These are phyloP conservation scores for Fraxinus sp. DNA, from an alignment of 305 asterid species.

Conservation along the genomic window DNA sequence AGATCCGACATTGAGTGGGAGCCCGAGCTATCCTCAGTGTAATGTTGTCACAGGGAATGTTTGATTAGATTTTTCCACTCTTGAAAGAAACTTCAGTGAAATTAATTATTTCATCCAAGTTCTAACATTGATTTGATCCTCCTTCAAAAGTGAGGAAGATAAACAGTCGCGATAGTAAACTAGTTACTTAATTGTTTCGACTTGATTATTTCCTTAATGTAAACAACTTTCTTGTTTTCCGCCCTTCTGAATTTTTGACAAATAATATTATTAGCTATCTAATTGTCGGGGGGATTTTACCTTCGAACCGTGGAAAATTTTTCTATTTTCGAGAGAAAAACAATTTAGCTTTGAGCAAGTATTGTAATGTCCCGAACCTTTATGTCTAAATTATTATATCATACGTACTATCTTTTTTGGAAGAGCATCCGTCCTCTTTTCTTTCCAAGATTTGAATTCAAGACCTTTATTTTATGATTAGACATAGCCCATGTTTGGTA, in stretches of 20 bases:
- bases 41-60: slow-evolving; percentile 34
- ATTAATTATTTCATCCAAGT: slow-evolving; percentile 31
- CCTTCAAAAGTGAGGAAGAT: slow-evolving; percentile 35
- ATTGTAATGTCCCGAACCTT: not conserved
- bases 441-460: not conserved
- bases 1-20: slow-evolving; percentile 36
- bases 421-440: not conserved
- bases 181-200: slow-evolving; percentile 15
- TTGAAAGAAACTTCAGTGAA: slow-evolving; percentile 17
- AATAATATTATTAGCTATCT: not conserved
- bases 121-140: slow-evolving; percentile 42
- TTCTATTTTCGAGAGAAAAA: not conserved
- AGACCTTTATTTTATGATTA: not conserved
- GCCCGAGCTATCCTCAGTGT: slow-evolving; percentile 28
- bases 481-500: not conserved
- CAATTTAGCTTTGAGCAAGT: not conserved
- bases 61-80: slow-evolving; percentile 27
- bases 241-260: not conserved
- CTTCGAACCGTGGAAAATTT: not conserved
- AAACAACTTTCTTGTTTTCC: not conserved
- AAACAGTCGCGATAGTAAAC: slow-evolving; percentile 26
- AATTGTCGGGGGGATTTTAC: not conserved
- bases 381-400: not conserved
- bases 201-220: not conserved
- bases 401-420: not conserved